Conservation (phyloP, 129 eudicot genomes). For the carrot (Daucus carota) region DH1_v3.0 NC_030386.2:18579501-18580000, state of each 20-base stretch:
- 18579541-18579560: not conserved
- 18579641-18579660: not conserved
- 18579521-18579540: conserved; percentile 95
- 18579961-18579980: not conserved
- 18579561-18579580: not conserved
- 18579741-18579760: not conserved
- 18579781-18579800: not conserved
- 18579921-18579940: not conserved
- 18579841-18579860: not conserved
- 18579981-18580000: not conserved
- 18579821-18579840: not conserved
- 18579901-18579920: not conserved
- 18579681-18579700: not conserved
- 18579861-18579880: not conserved
- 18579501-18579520: conserved; percentile 91
- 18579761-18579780: not conserved
- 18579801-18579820: not conserved
- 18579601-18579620: not conserved
- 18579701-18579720: not conserved
- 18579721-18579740: not conserved
- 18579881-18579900: not conserved
- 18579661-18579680: not conserved
- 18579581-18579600: not conserved
- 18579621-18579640: not conserved
- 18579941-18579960: not conserved